phyloP scores from a whole-genome alignment of 2,329 filamentous ascomycete genomes.

The Talaromyces sp. region DNA sequence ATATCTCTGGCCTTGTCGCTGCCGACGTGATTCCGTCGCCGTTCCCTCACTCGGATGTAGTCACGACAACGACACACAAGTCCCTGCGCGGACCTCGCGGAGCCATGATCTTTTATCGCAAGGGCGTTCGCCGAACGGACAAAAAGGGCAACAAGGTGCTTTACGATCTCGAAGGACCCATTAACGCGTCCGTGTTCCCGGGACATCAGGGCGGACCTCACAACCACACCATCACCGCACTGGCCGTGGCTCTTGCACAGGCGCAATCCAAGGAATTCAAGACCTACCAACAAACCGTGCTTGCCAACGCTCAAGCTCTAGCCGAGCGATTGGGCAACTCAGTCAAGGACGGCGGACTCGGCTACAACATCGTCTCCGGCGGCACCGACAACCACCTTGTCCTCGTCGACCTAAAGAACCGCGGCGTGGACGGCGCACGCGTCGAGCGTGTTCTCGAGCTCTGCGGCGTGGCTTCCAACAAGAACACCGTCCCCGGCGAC shows the following conservation, averaged over 20 bases:
- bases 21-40: slow-evolving; percentile 89
- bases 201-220: slow-evolving; percentile 97
- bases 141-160: slow-evolving; percentile 85
- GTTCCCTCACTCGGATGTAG: slow-evolving; percentile 87
- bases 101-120: slow-evolving; percentile 99
- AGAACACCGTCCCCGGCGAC: slow-evolving; percentile 97
- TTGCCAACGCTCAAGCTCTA: slow-evolving; percentile 88
- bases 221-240: slow-evolving; percentile 98
- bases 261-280: slow-evolving; percentile 86
- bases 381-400: slow-evolving; percentile 98
- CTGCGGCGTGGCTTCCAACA: slow-evolving; percentile 95
- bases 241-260: slow-evolving; percentile 92
- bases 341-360: slow-evolving; percentile 63
- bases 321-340: slow-evolving; percentile 66
- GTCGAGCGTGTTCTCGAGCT: slow-evolving; percentile 88
- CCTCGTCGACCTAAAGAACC: slow-evolving; percentile 83
- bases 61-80: slow-evolving; percentile 99
- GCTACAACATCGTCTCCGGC: slow-evolving; percentile 90
- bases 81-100: slow-evolving; percentile 94
- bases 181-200: slow-evolving; percentile 99
- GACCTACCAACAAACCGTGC: slow-evolving; percentile 85
- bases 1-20: slow-evolving; percentile 94
- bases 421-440: slow-evolving; percentile 81
- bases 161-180: slow-evolving; percentile 91
- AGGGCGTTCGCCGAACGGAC: slow-evolving; percentile 85